Percentiles rank a stretch among this genome's conserved stretches.
Evolutionary conservation across 208 protist genomes (phyloP).

Genomic region (Borovskyia barvae): DNA sequence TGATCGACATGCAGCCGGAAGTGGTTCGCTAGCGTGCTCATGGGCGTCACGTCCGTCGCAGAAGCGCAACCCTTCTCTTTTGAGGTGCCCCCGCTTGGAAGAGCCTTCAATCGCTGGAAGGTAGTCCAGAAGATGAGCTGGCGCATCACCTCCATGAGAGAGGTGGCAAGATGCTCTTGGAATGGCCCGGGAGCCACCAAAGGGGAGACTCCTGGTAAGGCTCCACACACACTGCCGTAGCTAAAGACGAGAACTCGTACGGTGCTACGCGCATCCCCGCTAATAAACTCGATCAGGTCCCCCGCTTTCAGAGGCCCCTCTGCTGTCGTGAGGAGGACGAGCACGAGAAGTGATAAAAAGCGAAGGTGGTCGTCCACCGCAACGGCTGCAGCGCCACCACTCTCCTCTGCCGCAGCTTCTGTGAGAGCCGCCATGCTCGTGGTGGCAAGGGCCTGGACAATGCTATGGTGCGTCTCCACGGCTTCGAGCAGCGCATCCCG

Average conservation of each 20-base stretch:
- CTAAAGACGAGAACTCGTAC: constrained; percentile 5
- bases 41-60: constrained; percentile 7
- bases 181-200: constrained; percentile 5
- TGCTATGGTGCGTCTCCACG: constrained; percentile 7
- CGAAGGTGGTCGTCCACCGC: background rate
- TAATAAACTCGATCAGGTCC: constrained; percentile 20
- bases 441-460: constrained; percentile 2
- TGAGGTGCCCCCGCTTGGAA: constrained; percentile 5
- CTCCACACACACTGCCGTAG: constrained; percentile 18
- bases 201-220: constrained; percentile 9
- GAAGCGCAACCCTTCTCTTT: background rate
- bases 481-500: constrained; percentile 3
- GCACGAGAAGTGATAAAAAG: constrained; percentile 13
- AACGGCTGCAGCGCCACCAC: background rate
- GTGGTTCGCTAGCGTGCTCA: constrained; percentile 14
- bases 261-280: constrained; percentile 1
- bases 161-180: constrained; percentile 12
- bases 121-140: constrained; percentile 42
- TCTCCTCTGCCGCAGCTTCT: background rate
- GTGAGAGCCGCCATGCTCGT: constrained; percentile 7
- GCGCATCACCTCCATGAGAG: constrained; percentile 25
- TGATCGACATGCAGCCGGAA: constrained; percentile 30
- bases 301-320: constrained; percentile 7
- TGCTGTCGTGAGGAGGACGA: constrained; percentile 10
- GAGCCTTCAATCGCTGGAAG: constrained; percentile 22